Evolutionary conservation across 1,139 yeast genomes (phyloP).

Genomic region (Hyphopichia wangnamkhiaoensis): DNA sequence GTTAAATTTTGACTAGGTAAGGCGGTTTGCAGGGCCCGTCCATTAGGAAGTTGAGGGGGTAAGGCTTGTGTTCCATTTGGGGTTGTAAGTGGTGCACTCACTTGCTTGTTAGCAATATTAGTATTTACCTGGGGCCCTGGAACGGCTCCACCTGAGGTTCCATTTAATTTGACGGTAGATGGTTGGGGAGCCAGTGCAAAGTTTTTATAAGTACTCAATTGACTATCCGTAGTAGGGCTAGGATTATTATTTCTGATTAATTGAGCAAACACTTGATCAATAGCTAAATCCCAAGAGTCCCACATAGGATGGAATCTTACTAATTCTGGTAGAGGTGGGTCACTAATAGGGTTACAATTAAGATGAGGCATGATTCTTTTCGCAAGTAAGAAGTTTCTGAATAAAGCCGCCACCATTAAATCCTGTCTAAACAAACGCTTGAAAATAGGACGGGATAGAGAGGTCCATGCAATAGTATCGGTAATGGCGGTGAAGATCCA

Average conservation of each 20-base stretch:
- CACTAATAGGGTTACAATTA: conserved; percentile 92
- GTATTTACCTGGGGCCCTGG: background rate
- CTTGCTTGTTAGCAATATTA: no score
- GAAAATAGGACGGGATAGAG: conserved; percentile 83
- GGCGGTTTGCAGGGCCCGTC: conserved; percentile 11
- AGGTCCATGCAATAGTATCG: conserved; percentile 97
- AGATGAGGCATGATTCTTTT: conserved; percentile 92
- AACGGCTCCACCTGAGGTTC: conserved; percentile 12
- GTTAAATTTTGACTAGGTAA: conserved; percentile 34
- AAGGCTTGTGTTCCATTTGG: conserved; percentile 9
- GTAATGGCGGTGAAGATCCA: conserved; percentile 99
- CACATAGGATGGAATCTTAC: conserved; percentile 88
- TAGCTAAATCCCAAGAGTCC: conserved; percentile 98
- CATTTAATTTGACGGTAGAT: conserved; percentile 20
- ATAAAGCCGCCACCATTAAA: conserved; percentile 93
- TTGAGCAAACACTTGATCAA: conserved; percentile 87
- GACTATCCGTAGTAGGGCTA: conserved; percentile 16
- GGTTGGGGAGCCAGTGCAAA: conserved; percentile 10
- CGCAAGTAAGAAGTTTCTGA: conserved; percentile 87
- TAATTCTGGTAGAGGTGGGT: conserved; percentile 86
- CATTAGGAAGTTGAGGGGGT: conserved; percentile 8
- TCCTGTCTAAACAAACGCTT: conserved; percentile 92
- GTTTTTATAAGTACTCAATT: conserved; percentile 2
- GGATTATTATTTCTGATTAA: conserved; percentile 43
- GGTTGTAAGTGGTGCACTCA: conserved; percentile 7